A percentile compares a stretch with the other conserved stretches of the same genome.
These are phyloP conservation scores for Ganoderma boninense DNA, from an alignment of 1,284 basidiomycete species.

Conservation along the genomic window DNA sequence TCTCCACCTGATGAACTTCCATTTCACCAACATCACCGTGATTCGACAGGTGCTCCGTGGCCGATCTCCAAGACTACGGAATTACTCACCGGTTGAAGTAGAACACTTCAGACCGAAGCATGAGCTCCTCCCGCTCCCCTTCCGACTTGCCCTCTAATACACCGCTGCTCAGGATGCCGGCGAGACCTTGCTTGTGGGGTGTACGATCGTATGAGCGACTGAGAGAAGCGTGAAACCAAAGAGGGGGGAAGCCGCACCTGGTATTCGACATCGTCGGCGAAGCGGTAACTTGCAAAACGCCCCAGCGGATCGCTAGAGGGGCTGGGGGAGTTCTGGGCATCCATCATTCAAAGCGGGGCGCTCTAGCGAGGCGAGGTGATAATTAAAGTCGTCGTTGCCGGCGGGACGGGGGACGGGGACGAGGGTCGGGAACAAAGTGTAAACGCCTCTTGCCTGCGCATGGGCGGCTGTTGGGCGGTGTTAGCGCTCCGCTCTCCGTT, in stretches of 20 bases:
- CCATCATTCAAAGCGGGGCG: neutral
- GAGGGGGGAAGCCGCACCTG: slow-evolving; percentile 53
- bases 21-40: neutral
- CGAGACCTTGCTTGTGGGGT: slow-evolving; percentile 67
- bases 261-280: slow-evolving; percentile 63
- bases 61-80: slow-evolving; percentile 6
- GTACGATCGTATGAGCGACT: slow-evolving; percentile 3
- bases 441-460: neutral
- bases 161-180: slow-evolving; percentile 57
- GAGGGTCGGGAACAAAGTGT: slow-evolving; percentile 2
- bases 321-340: slow-evolving; percentile 3
- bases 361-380: slow-evolving; percentile 1
- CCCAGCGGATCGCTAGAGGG: neutral
- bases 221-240: neutral
- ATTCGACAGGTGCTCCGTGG: neutral
- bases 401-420: slow-evolving; percentile 1
- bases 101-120: slow-evolving; percentile 66
- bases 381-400: neutral
- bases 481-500: neutral
- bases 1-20: neutral
- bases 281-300: slow-evolving; percentile 49
- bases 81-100: slow-evolving; percentile 73
- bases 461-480: neutral
- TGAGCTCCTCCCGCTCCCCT: slow-evolving; percentile 54
- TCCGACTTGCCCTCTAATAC: slow-evolving; percentile 47